Base-by-base conservation (phyloP, 2,329 filamentous ascomycete genomes). In the Aspergillus phoenicis region DNA sequence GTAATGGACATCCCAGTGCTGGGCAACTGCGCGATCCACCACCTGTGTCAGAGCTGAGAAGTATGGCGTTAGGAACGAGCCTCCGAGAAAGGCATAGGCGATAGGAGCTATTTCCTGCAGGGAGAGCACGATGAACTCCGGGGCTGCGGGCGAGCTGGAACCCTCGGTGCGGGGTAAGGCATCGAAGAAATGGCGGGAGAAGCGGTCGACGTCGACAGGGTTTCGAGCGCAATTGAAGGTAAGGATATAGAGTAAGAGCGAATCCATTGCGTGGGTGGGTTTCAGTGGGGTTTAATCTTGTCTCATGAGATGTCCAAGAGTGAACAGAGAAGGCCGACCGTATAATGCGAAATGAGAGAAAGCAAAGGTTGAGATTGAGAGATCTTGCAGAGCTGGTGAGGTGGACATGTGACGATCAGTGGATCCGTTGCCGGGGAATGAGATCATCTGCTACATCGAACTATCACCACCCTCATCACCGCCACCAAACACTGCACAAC, bases 61-160 rank as follows among this genome's bases (percentile, higher is more conserved):
- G 75, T 96, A 98, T 0, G 90, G 87, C 26, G 83, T 83, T 38
- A 98, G 79, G 66, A 91, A 90, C 20, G 90, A 89, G 39, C 91
- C 90, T 30, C 94, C 94, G 49, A 97, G 88, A 74, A 98, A 96
- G 24, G 91, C 87, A 71, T 92, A 87, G 56, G 89, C 85, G 53
- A 98, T 84, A 0, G 95, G 95, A 8, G 93, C 90, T 63, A 97
- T 84, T 78, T 99, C 95, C 77, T 99, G 93, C 17, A 99, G 84
- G 15, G 83, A 86, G 62, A 91, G 78, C 60, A 89, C 85, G 62
- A 91, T 78, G 41, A 91, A 75, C 64, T 89, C 87, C 4, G 83
- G 93, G 4, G 92, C 81, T 74, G 89, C 73, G 15, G 74, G 62
- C 63, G 64, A 64, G 86, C 82, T 64, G 7, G 84, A 84, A 64